Evolutionary conservation across 305 asterid species (phyloP).

Genomic region (Stenogyne calaminthoides): DNA sequence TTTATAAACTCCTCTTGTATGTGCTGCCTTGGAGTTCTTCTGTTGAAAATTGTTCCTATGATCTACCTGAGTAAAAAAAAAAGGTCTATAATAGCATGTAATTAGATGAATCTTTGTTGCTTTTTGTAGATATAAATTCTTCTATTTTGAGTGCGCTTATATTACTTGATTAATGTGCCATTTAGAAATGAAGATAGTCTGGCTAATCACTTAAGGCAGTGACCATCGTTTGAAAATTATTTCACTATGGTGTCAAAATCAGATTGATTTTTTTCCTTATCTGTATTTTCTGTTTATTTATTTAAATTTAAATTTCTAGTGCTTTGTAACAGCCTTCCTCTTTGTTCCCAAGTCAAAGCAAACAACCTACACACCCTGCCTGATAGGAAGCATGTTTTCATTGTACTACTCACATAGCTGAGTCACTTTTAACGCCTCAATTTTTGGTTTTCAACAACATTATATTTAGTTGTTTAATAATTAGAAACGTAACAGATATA

Average conservation of each 20-base stretch:
- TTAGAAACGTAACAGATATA: background rate
- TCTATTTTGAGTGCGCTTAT: background rate
- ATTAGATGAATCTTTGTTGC: background rate
- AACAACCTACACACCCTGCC: background rate
- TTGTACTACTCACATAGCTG: background rate
- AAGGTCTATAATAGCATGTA: background rate
- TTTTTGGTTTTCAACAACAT: background rate
- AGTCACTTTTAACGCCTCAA: background rate
- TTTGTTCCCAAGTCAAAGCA: background rate
- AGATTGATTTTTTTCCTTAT: background rate
- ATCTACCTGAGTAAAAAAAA: background rate
- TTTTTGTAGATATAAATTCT: background rate
- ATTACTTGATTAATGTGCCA: background rate
- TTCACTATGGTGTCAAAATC: background rate
- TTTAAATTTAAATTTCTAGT: background rate
- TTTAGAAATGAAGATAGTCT: background rate
- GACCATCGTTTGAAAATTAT: background rate
- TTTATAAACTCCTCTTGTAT: background rate
- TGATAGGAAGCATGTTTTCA: background rate
- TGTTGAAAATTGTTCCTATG: background rate
- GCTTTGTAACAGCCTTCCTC: background rate
- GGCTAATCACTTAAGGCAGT: background rate
- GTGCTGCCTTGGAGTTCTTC: background rate
- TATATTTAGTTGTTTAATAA: background rate
- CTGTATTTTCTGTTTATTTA: no score